phyloP scores from a whole-genome alignment of 495 filamentous ascomycete genomes.

The Tuber calosporum region DNA sequence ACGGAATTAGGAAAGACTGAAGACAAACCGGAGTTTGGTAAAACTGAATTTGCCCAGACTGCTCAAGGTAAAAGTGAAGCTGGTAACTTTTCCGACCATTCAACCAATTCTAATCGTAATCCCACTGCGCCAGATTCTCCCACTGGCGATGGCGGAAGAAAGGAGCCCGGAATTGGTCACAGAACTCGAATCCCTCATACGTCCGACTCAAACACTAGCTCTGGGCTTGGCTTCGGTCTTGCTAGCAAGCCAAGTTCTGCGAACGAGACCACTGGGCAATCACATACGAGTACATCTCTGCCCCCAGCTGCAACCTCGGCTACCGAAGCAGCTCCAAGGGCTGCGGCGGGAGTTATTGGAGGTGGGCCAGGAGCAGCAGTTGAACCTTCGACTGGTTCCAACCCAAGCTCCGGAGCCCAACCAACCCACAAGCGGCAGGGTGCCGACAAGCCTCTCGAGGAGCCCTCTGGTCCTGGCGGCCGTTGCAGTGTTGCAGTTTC shows the following conservation, averaged over 20 bases:
- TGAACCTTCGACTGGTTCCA: conserved; percentile 12
- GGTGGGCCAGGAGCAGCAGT: conserved; percentile 22
- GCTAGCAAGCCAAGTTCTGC: not conserved
- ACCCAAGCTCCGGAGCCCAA: conserved; percentile 17
- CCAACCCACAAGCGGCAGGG: conserved; percentile 43
- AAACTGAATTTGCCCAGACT: not conserved
- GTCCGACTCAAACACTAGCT: conserved; percentile 2
- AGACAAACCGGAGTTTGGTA: not conserved
- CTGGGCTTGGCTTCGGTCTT: not conserved
- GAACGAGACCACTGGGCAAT: conserved; percentile 1
- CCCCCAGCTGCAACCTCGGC: conserved; percentile 9
- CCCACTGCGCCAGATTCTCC: not conserved
- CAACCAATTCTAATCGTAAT: not conserved
- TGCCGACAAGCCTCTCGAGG: conserved; percentile 40
- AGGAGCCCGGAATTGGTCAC: not conserved
- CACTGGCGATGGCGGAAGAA: not conserved
- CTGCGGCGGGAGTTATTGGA: conserved; percentile 12
- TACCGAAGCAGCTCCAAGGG: conserved; percentile 4
- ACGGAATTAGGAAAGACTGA: not conserved
- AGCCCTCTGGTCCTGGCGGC: conserved; percentile 26
- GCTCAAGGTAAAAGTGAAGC: not conserved
- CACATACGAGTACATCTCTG: conserved; percentile 17
- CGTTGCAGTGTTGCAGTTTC: conserved; percentile 9
- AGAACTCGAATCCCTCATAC: not conserved
- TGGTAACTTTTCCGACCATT: not conserved